Base-by-base conservation (phyloP, 2,329 filamentous ascomycete genomes). In the Stromatinia cepivora region DNA sequence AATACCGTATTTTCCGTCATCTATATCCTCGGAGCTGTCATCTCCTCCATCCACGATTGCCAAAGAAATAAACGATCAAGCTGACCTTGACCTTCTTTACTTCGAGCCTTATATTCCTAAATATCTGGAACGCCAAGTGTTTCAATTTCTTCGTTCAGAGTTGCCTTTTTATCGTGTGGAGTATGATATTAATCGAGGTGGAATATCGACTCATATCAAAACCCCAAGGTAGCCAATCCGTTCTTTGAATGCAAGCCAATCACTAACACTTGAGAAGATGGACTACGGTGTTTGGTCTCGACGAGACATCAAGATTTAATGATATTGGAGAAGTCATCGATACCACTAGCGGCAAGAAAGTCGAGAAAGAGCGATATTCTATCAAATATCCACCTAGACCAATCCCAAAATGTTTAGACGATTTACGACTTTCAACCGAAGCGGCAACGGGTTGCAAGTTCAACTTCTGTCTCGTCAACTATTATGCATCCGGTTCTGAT, bases 381-480 rank as follows among this genome's bases (percentile, higher is more conserved):
- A 76, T 80, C 31, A 80, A 79, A 58, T 89, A 87, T 73, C 79
- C 81, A 0, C 92, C 92, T 0, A 85, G 91, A 0, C 92, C 91
- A 0, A 86, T 94, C 1, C 92, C 92, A 0, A 80, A 85, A 67
- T 93, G 90, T 74, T 84, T 94, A 0, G 86, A 92, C 52, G 79
- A 83, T 8, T 83, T 94, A 10, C 85, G 88, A 13, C 80, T 79
- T 46, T 83, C 87, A 13, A 88, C 90, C 1, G 90, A 94, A 78
- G 82, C 84, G 6, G 86, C 87, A 0, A 92, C 90, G 0, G 84
- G 84, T n/a, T 86, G 86, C 75, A 84, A 77, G 0, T 94, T 90
- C 80, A 94, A 94, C 77, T 92, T 94, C 77, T 91, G 89, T 70
- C 84, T 94, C 1, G 90, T 94, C 6, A 94, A 94, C 76, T 94